Evolutionary conservation across 2,329 filamentous ascomycete species (phyloP), one percentile per base, ranked within the genome.

Genomic region (Phyllosticta paracitricarpa): DNA sequence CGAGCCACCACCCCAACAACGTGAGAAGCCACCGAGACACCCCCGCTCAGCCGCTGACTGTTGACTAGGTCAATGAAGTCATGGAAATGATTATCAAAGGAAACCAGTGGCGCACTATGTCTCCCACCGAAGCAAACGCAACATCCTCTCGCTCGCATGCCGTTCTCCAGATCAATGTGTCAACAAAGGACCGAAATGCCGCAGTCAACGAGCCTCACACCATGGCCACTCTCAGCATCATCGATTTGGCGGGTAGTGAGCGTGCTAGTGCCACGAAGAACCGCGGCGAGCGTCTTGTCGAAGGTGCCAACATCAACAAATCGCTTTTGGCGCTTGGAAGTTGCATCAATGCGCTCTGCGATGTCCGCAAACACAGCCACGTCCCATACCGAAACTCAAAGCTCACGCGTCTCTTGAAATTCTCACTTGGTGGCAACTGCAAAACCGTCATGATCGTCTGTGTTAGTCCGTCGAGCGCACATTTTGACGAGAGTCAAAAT

Each of bases 371-470:
- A 77, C 88, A 85, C 66, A 94, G 95, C 66, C 94, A 99, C 74
- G 89, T 99, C 14, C 94, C 94, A 0, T 99, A 99, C 77, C 86
- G 94, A 68, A 97, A 99, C 77, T 97, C 93, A 65, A 99, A 97
- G 71, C 86, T 99, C 60, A 99, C 94, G 0, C 87, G 94, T 59
- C 81, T 99, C 4, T 83, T 99, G 59, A 99, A 99, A 70, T 99
- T 99, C 76, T 96, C 93, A 0, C 84, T 99, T 0, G 94, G 94
- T 30, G 94, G 94, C 2, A 99, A 99, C 75, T 99, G 94, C 81
- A 95, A 92, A 76, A 99, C 94, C 0, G 94, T 99, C 72, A 99
- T 99, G 94, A 97, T 99, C 73, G 94, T 99, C 26, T 99, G 94
- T 70, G 90, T 99, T 59, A 97, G 92, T 67, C 94, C 94, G 1